A percentile compares a stretch with the other conserved stretches of the same genome.
Evolutionary conservation across 768 basidiomycete genomes (phyloP).

Genomic region (Strobilomyces dryophilus): DNA sequence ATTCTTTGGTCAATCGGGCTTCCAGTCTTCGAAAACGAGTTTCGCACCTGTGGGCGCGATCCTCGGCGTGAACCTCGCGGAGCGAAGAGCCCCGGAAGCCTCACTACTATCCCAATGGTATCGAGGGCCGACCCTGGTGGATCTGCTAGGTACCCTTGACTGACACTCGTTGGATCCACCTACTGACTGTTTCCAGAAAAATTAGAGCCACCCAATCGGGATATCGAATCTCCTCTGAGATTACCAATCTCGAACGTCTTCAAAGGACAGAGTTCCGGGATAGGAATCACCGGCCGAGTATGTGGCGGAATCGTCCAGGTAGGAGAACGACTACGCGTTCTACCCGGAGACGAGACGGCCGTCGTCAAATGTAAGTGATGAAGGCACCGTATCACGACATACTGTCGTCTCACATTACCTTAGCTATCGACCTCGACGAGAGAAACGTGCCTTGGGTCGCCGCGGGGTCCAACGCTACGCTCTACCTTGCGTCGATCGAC

Average conservation of each 20-base stretch:
- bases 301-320: constrained; percentile 89
- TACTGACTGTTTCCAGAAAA: constrained; percentile 48
- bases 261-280: constrained; percentile 77
- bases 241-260: constrained; percentile 95
- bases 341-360: constrained; percentile 90
- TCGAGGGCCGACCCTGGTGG: constrained; percentile 76
- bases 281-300: constrained; percentile 77
- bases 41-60: constrained; percentile 92
- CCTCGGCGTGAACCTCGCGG: constrained; percentile 78
- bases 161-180: not conserved
- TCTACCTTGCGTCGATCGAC: constrained; percentile 82
- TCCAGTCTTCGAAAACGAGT: constrained; percentile 67
- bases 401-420: not conserved
- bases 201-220: constrained; percentile 75
- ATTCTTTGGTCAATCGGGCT: constrained; percentile 88
- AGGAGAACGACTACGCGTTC: constrained; percentile 79
- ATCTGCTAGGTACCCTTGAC: constrained; percentile 63
- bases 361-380: constrained; percentile 59
- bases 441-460: constrained; percentile 79
- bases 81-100: constrained; percentile 44
- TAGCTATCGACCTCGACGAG: constrained; percentile 86
- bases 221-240: constrained; percentile 72
- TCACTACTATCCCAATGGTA: constrained; percentile 69
- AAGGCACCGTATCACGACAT: not conserved
- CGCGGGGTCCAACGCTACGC: constrained; percentile 84